Conservation (phyloP, 352 stramenopile species). For the Pythium phragmitis region DNA sequence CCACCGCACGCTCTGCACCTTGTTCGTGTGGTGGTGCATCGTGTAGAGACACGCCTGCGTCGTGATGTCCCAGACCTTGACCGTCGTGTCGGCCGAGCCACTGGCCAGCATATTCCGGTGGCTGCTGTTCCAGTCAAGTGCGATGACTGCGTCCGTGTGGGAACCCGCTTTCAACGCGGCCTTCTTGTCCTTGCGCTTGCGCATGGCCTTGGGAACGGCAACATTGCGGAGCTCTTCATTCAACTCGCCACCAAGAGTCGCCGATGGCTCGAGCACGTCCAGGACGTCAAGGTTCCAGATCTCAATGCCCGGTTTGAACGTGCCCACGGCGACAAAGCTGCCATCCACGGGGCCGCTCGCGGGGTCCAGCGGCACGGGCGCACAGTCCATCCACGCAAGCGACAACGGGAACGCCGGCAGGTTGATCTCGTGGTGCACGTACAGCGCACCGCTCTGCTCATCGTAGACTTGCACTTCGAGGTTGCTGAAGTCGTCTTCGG, state of each 20-base stretch:
- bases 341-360: slow-evolving; percentile 76
- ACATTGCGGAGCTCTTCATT: slow-evolving; percentile 78
- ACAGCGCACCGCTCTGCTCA: slow-evolving; percentile 95
- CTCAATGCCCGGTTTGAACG: slow-evolving; percentile 99
- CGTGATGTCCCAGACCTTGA: slow-evolving; percentile 96
- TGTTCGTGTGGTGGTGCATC: slow-evolving; percentile 97
- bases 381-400: slow-evolving; percentile 95
- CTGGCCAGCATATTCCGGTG: slow-evolving; percentile 97
- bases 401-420: slow-evolving; percentile 98
- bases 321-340: slow-evolving; percentile 99
- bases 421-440: slow-evolving; percentile 99
- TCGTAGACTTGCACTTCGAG: slow-evolving; percentile 99
- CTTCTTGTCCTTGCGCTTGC: slow-evolving; percentile 71
- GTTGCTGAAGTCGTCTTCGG: slow-evolving; percentile 97
- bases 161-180: slow-evolving; percentile 88
- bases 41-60: slow-evolving; percentile 94
- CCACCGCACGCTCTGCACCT: slow-evolving; percentile 97
- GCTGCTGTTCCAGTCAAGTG: slow-evolving; percentile 96
- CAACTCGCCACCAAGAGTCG: slow-evolving; percentile 93
- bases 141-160: slow-evolving; percentile 98
- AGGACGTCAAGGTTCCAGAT: slow-evolving; percentile 99
- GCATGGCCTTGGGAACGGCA: slow-evolving; percentile 68
- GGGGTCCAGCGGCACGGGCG: slow-evolving; percentile 58
- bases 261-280: slow-evolving; percentile 96
- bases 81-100: slow-evolving; percentile 96